Base-by-base conservation (phyloP, 2,329 filamentous ascomycete species). In the Magnaporthiopsis rhizophila region DNA sequence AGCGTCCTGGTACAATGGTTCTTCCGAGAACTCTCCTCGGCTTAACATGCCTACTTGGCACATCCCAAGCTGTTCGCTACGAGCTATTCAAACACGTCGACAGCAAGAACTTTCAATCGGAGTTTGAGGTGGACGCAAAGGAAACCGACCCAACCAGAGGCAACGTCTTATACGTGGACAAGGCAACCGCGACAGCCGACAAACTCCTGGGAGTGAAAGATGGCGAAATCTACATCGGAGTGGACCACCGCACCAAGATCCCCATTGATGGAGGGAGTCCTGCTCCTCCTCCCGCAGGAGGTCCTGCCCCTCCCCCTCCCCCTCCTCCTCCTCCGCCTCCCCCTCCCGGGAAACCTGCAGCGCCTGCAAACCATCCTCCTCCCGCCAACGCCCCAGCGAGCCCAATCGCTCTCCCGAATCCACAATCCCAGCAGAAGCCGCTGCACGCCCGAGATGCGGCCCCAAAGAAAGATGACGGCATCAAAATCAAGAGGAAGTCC, bases 61-160 rank as follows among this genome's bases (percentile, higher is more conserved):
- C 45, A 2, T 53, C 45, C 9, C 45, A 53, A 8, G 45, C 45
- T 9, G 15, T 3, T 21, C 13, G 38, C 11, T 86, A 86, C 72
- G 72, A 70, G 13, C 75, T 85, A 62, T 73, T 77, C 64, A 80
- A 81, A 69, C 71, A 74, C 58, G 86, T 78, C 73, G 78, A 85
- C 72, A 65, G 71, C 8, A 76, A 72, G 71, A 86, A 86, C 76
- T 86, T 86, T 74, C 86, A 86, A 73, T 68, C 77, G 26, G 74
- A 76, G 62, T 86, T 86, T 70, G 76, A 80, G 65, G 87, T 88
- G 75, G 87, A 82, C 74, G 5, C 5, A 11, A 24, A 6, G 8
- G 75, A 73, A 3, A 65, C 75, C 0, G 91, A 95, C 71, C 91
- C 91, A 0, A 95, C 91, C 2, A 70, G 87, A 67, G 91, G 91